These are phyloP conservation scores for Magnolia kwangsiensis DNA, from an alignment of 164 flowering plant genomes.

Conservation along the genomic window DNA sequence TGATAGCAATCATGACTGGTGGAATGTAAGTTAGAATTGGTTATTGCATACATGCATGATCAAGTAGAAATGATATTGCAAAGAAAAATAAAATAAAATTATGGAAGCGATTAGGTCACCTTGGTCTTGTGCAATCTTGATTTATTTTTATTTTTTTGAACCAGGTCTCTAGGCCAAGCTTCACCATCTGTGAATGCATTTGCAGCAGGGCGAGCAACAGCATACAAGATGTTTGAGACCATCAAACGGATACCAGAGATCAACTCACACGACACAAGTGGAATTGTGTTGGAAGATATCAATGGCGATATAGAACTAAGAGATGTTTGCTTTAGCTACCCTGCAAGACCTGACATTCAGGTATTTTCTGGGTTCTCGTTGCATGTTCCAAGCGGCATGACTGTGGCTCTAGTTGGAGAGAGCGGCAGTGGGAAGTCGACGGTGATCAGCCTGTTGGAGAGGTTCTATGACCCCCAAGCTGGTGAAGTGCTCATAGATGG, in stretches of 20 bases:
- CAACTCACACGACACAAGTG: slow-evolving; percentile 45
- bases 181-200: slow-evolving; percentile 57
- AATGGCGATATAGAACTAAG: slow-evolving; percentile 65
- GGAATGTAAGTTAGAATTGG: slow-evolving; percentile 47
- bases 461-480: slow-evolving; percentile 81
- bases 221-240: slow-evolving; percentile 72
- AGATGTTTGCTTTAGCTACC: slow-evolving; percentile 70
- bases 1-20: slow-evolving; percentile 64
- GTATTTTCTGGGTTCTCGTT: slow-evolving; percentile 67
- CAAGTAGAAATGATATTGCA: no score
- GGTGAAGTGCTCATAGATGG: slow-evolving; percentile 82
- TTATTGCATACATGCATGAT: no score
- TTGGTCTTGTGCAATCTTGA: not conserved
- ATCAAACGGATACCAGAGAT: slow-evolving; percentile 59
- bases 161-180: slow-evolving; percentile 62
- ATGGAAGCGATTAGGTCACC: not conserved
- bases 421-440: slow-evolving; percentile 96
- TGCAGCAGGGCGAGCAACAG: slow-evolving; percentile 73
- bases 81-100: no score
- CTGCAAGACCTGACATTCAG: slow-evolving; percentile 73
- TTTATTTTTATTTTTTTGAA: not conserved
- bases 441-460: slow-evolving; percentile 64
- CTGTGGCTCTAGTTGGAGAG: slow-evolving; percentile 77
- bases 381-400: slow-evolving; percentile 50
- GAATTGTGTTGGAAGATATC: slow-evolving; percentile 48